Base-by-base conservation (phyloP, 345 rosid genomes). In the Pseudoturritis turrita region DNA sequence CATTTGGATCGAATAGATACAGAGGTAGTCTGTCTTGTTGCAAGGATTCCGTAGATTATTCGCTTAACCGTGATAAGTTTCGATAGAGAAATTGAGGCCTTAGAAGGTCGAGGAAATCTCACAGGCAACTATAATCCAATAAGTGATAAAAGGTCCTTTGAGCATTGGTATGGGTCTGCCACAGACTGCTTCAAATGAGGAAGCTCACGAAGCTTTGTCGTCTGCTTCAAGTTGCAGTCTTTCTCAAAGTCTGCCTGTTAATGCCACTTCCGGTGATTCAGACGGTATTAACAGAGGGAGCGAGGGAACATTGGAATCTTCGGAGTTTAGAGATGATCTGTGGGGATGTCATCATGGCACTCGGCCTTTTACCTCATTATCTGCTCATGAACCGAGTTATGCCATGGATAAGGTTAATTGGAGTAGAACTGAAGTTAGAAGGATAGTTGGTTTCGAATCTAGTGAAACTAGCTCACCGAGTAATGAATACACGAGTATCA, bases 381-480 rank as follows among this genome's bases (percentile, higher is more conserved):
- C 51, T 77, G 75, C 19, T 61, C 78, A 74, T 12, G 83, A 81
- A 47, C 65, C 75, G 41, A 71, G 39, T 79, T 67, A 80, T 68
- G 52, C 83, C 41, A 51, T 78, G 18, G 79, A 80, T 71, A 70
- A 54, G 72, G 73, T 21, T 75, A 75, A 79, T 63, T 68, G 58
- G 44, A 56, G 59, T 68, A 85, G 43, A 43, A 47, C 59, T 60
- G 88, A 88, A 75, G 82, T 80, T 68, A 72, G 88, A 53, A 83
- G 98, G 77, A 87, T 88, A 54, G 85, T 92, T 58, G 96, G 96
- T 33, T 92, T 88, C 59, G 78, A 83, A 51, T 81, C 95, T 28
- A 73, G 56, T 3, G 86, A 79, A 65, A 65, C 52, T 49, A 68
- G 66, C 67, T 78, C 83, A 54, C 3, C 17, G 11, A n/a, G 68